Percentiles rank a stretch among this genome's conserved stretches.
phyloP scores from a whole-genome alignment of 164 flowering plant species.

The Vitis cinerea region DNA sequence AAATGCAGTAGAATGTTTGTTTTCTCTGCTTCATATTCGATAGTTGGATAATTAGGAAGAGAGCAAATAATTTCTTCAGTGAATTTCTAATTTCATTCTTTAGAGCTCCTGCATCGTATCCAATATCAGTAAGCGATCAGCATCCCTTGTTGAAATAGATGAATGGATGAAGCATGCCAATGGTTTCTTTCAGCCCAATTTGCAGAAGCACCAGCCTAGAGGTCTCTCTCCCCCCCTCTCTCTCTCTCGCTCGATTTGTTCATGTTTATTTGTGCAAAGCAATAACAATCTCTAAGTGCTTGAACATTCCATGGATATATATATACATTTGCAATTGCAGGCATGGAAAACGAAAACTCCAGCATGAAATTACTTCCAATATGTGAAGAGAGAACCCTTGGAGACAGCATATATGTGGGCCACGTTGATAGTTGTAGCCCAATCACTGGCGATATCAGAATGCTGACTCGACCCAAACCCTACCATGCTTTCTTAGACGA shows the following conservation, averaged over 20 bases:
- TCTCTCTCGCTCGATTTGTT: no score
- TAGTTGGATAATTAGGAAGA: no score
- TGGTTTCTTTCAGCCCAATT: neutral
- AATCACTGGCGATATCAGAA: slow-evolving; percentile 3
- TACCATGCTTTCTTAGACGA: slow-evolving; percentile 24
- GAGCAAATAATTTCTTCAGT: no score
- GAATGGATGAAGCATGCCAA: slow-evolving; percentile 4
- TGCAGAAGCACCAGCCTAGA: neutral
- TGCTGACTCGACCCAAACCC: slow-evolving; percentile 23
- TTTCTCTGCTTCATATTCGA: no score
- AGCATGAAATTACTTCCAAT: neutral
- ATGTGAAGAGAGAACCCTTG: neutral
- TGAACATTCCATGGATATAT: neutral
- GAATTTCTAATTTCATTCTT: neutral
- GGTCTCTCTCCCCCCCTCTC: neutral
- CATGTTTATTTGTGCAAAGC: no score
- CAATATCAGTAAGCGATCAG: neutral
- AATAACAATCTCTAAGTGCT: neutral
- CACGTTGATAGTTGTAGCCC: neutral
- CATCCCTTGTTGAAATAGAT: neutral
- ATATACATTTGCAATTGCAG: no score
- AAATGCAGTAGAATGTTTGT: no score
- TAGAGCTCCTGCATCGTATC: slow-evolving; percentile 5
- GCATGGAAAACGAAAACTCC: no score
- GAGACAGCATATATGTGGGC: neutral